These are phyloP conservation scores for Xylariales sp. DNA, from an alignment of 2,329 filamentous ascomycete genomes.

Conservation along the genomic window DNA sequence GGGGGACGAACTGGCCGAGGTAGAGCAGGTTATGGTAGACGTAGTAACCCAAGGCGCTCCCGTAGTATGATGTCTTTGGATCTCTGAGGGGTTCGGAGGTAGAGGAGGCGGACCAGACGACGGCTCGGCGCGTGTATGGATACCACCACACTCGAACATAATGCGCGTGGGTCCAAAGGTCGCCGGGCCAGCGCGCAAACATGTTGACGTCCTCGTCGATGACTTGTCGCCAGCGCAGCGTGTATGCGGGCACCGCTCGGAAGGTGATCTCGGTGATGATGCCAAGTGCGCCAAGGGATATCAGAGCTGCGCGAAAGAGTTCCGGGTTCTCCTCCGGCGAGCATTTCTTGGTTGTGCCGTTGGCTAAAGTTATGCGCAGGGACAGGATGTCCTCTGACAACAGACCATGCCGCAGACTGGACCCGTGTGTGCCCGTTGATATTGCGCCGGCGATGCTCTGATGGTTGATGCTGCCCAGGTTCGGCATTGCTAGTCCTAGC, in stretches of 20 bases:
- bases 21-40: slow-evolving; percentile 90
- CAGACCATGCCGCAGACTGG: slow-evolving; percentile 76
- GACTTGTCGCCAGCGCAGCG: slow-evolving; percentile 81
- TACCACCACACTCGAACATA: slow-evolving; percentile 98
- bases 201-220: slow-evolving; percentile 67
- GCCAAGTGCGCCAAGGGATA: slow-evolving; percentile 84
- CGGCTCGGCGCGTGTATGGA: slow-evolving; percentile 81
- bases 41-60: slow-evolving; percentile 75
- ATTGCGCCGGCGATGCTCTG: slow-evolving; percentile 93
- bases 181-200: slow-evolving; percentile 64
- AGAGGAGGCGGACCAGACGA: slow-evolving; percentile 85
- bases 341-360: slow-evolving; percentile 70
- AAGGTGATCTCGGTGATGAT: slow-evolving; percentile 89
- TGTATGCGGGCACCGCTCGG: slow-evolving; percentile 72
- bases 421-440: slow-evolving; percentile 89
- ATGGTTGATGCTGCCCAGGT: slow-evolving; percentile 89
- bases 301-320: slow-evolving; percentile 81
- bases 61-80: slow-evolving; percentile 71
- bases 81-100: slow-evolving; percentile 57
- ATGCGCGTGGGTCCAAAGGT: slow-evolving; percentile 78
- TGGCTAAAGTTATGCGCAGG: slow-evolving; percentile 75
- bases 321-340: slow-evolving; percentile 64
- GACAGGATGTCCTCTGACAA: slow-evolving; percentile 73
- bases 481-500: slow-evolving; percentile 78
- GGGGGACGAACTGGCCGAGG: slow-evolving; percentile 70